phyloP scores from a whole-genome alignment of 2,329 filamentous ascomycete genomes.

The Cryphonectria radicalis region DNA sequence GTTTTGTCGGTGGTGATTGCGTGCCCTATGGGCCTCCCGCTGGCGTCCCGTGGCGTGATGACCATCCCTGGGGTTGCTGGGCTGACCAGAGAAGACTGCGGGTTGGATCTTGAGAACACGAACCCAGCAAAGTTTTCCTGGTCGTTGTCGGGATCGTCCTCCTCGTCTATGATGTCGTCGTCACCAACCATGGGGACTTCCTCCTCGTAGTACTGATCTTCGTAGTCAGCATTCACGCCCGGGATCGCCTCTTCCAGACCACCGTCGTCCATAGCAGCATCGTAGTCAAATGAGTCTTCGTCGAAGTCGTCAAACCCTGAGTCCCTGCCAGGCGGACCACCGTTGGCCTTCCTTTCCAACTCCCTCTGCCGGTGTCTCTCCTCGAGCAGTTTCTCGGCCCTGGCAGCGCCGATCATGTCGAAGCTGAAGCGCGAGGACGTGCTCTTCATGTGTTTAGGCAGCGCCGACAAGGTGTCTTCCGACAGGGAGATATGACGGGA shows the following conservation, averaged over 20 bases:
- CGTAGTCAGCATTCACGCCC: conserved; percentile 54
- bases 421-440: conserved; percentile 83
- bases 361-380: conserved; percentile 72
- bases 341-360: conserved; percentile 59
- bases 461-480: conserved; percentile 48
- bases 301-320: conserved; percentile 66
- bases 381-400: conserved; percentile 71
- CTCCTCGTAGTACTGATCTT: conserved; percentile 44
- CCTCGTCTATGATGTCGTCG: conserved; percentile 32
- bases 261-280: conserved; percentile 68
- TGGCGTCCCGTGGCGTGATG: conserved; percentile 59
- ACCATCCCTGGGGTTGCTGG: conserved; percentile 52
- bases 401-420: conserved; percentile 73
- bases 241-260: conserved; percentile 71
- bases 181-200: conserved; percentile 29
- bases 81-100: conserved; percentile 54
- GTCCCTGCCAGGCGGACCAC: conserved; percentile 46
- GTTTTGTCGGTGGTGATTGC: conserved; percentile 55
- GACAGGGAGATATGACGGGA: conserved; percentile 60
- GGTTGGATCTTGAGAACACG: conserved; percentile 59
- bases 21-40: conserved; percentile 61
- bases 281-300: conserved; percentile 63
- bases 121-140: conserved; percentile 67
- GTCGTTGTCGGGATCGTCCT: conserved; percentile 55
- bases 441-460: conserved; percentile 72